These are phyloP conservation scores for Salvia rosmarinus DNA, from an alignment of 257 asterid species.

Conservation along the genomic window DNA sequence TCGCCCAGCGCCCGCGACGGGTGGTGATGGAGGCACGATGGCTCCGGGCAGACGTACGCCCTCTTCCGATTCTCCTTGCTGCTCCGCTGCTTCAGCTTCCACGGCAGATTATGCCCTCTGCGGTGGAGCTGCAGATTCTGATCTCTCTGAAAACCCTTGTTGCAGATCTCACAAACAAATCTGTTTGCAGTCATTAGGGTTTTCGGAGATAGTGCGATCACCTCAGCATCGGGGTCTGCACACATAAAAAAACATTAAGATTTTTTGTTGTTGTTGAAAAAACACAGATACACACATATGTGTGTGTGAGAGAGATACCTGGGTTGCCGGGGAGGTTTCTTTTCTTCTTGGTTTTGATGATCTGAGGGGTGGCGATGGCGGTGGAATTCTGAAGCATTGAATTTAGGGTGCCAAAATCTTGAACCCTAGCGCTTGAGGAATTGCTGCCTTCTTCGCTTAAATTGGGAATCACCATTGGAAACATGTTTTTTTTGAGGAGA, in stretches of 20 bases:
- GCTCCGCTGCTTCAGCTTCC: slow-evolving; percentile 84
- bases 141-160: slow-evolving; percentile 93
- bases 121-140: slow-evolving; percentile 90
- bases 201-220: slow-evolving; percentile 77
- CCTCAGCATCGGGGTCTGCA: slow-evolving; percentile 88
- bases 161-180: slow-evolving; percentile 86
- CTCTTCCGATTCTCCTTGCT: slow-evolving; percentile 62
- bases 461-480: slow-evolving; percentile 49
- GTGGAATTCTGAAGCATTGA: slow-evolving; percentile 42
- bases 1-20: slow-evolving; percentile 88
- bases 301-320: slow-evolving; percentile 40
- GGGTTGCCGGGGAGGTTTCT: slow-evolving; percentile 90
- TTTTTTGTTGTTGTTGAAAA: too few relatives aligned
- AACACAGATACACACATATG: not conserved
- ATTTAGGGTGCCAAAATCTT: slow-evolving; percentile 49
- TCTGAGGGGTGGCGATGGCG: slow-evolving; percentile 34
- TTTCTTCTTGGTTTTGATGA: slow-evolving; percentile 71
- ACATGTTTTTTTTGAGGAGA: slow-evolving; percentile 39
- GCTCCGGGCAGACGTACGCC: slow-evolving; percentile 83
- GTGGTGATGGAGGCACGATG: slow-evolving; percentile 75
- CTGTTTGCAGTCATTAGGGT: slow-evolving; percentile 77
- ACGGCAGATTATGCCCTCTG: slow-evolving; percentile 87
- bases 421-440: slow-evolving; percentile 57
- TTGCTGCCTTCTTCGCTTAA: slow-evolving; percentile 57
- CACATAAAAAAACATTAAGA: not conserved